phyloP scores from a whole-genome alignment of 441 rosid species.

The Pelargonium citronellum region DNA sequence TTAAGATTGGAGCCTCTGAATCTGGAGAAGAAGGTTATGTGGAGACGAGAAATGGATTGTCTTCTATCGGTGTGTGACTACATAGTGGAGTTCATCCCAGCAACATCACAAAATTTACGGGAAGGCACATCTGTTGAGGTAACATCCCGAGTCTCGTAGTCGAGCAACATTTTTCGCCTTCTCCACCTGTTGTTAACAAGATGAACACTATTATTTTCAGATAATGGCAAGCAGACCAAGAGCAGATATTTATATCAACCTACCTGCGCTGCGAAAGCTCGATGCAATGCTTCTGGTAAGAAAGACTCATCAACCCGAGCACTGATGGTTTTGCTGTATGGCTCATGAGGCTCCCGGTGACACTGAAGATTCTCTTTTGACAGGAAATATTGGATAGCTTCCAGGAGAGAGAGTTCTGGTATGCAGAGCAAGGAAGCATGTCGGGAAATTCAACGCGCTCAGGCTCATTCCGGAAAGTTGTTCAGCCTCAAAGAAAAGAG shows the following conservation, averaged over 20 bases:
- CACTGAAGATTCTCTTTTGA: conserved; percentile 10
- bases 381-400: conserved; percentile 63
- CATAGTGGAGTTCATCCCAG: conserved; percentile 46
- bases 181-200: conserved; percentile 3
- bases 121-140: conserved; percentile 52
- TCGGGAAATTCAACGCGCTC: conserved; percentile 39
- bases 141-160: not conserved
- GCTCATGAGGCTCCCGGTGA: too few species aligned
- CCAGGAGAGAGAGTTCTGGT: conserved; percentile 55
- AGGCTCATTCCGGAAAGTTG: conserved; percentile 56
- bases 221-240: conserved; percentile 51
- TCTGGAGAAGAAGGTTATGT: conserved; percentile 45
- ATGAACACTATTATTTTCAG: conserved; percentile 24
- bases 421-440: conserved; percentile 56
- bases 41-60: conserved; percentile 64
- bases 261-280: conserved; percentile 57
- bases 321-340: too few species aligned
- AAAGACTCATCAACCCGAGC: not conserved
- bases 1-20: conserved; percentile 52
- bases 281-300: conserved; percentile 57
- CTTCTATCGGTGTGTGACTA: conserved; percentile 55
- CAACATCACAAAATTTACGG: conserved; percentile 34
- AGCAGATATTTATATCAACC: conserved; percentile 52
- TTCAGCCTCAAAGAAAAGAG: conserved; percentile 39
- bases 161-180: too few species aligned